Conservation (phyloP, 2,329 filamentous ascomycete species). For the Cladosporium velox region DNA sequence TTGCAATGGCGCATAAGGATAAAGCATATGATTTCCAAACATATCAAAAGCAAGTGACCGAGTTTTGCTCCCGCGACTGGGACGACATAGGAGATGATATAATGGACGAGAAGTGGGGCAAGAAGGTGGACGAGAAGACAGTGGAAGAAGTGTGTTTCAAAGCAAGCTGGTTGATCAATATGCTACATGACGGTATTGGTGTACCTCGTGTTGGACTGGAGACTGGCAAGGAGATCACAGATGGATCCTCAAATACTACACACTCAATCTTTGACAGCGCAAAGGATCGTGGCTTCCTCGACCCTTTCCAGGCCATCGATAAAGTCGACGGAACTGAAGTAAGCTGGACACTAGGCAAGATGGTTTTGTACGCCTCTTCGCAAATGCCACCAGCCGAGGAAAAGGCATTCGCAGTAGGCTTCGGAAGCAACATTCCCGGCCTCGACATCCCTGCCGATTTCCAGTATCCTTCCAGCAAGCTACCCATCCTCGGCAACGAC, state of each 20-base stretch:
- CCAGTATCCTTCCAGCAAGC: slow-evolving; percentile 69
- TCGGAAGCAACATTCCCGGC: slow-evolving; percentile 78
- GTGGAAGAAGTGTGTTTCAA: slow-evolving; percentile 95
- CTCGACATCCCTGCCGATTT: slow-evolving; percentile 62
- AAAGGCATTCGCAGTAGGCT: slow-evolving; percentile 76
- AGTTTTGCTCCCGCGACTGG: slow-evolving; percentile 88
- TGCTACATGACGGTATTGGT: slow-evolving; percentile 93
- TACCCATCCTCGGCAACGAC: slow-evolving; percentile 42
- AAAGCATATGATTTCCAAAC: slow-evolving; percentile 86
- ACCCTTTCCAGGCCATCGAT: slow-evolving; percentile 89
- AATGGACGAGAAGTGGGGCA: slow-evolving; percentile 66
- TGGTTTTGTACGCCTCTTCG: slow-evolving; percentile 90
- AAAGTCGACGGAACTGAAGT: slow-evolving; percentile 90
- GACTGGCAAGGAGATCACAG: slow-evolving; percentile 52
- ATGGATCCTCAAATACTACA: slow-evolving; percentile 66
- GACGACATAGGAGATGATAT: slow-evolving; percentile 69
- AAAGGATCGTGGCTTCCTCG: slow-evolving; percentile 73
- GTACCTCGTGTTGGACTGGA: slow-evolving; percentile 80
- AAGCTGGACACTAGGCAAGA: slow-evolving; percentile 96
- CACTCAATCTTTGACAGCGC: slow-evolving; percentile 68
- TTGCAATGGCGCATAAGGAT: slow-evolving; percentile 72
- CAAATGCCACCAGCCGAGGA: slow-evolving; percentile 67
- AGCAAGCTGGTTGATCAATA: slow-evolving; percentile 95
- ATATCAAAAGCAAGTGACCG: slow-evolving; percentile 80
- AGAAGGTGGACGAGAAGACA: slow-evolving; percentile 71